Base-by-base conservation (phyloP, 1,284 basidiomycete genomes). In the Trichosporon coremiiforme region DNA sequence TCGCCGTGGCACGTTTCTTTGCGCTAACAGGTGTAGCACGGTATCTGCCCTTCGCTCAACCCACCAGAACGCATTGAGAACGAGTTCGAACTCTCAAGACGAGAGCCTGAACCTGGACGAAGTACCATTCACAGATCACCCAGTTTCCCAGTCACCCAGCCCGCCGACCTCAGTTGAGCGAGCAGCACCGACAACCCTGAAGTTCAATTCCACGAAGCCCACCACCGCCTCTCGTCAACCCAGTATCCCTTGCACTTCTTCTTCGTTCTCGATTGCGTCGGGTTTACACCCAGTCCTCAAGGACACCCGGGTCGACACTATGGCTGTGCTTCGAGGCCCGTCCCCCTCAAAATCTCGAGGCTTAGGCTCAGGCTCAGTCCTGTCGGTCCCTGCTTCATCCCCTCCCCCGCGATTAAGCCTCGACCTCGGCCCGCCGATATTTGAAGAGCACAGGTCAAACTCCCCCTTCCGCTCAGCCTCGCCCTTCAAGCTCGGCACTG, bases 1-100 rank as follows among this genome's bases (percentile, higher is more conserved):
- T 62, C 57, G 29, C 15, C 57, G 57, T 62, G 57, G 57, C 57
- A 62, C 57, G 57, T 62, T 62, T 62, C 31, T 62, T 17, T 10
- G 29, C 57, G 57, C 57, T 33, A n/a, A 6, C 29, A 17, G 13
- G 6, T 4, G 9, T 10, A 20, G 57, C 31, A 31, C 57, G 29
- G 15, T 8, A 60, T 15, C 5, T 29, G 29, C 57, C 31, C 57
- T 35, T 33, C 57, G 7, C 29, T n/a, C 31, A 13, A 45, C 15
- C 17, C 57, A 13, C 57, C 57, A 22, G 15, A 62, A 62, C 50
- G 50, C 50, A 53, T 25, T 10, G 20, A 10, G 50, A 53, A 22
- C 31, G 29, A 62, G 31, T n/a, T 8, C 15, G 31, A 33, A 62
- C 57, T 22, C 7, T 22, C 20, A 10, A 53, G 25, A 53, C 20